Evolutionary conservation across 257 asterid genomes (phyloP), one percentile per base, ranked within the genome.

Genomic region (Fraxinus pennsylvanica): DNA sequence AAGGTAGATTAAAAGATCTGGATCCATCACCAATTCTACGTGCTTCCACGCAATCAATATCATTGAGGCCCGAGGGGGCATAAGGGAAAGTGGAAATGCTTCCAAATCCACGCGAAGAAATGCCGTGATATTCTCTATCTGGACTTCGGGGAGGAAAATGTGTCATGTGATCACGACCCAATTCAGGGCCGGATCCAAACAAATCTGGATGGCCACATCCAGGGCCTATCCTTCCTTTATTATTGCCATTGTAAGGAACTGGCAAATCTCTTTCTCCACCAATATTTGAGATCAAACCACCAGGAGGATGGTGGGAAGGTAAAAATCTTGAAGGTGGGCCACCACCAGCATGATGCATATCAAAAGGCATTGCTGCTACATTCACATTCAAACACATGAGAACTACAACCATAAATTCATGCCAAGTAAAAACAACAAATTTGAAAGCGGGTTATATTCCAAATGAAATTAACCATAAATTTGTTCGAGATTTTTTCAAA

Each of bases 21-120:
- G 94, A 75, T 80, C 92, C 93, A 78, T 91, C 95, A 79, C 88
- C 90, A 82, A 86, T 88, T 79, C 91, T 76, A 47, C 33, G 87
- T 50, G 84, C 83, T 63, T 87, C 92, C 82, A 89, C 82, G 79
- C 89, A 87, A 81, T 83, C 88, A 75, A 76, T 27, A 86, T 90
- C 92, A 75, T 85, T 89, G 68, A 88, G 78, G 29, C 87, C 85
- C 12, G 86, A 69, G 54, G 75, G 47, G 50, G 85, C 86, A 72
- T 77, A 82, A 22, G 81, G 82, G 77, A 54, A 81, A 80, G 82
- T 72, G 57, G 91, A 71, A 17, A 77, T 72, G 36, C 88, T 88
- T 76, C 85, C 89, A 85, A 78, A 86, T 74, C 91, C 87, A 41
- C 74, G 91, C 5, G 92, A 82, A 73, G 94, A 83, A 67, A 83